These are phyloP conservation scores for Neobulgaria alba DNA, from an alignment of 2,329 filamentous ascomycete genomes.

Conservation along the genomic window DNA sequence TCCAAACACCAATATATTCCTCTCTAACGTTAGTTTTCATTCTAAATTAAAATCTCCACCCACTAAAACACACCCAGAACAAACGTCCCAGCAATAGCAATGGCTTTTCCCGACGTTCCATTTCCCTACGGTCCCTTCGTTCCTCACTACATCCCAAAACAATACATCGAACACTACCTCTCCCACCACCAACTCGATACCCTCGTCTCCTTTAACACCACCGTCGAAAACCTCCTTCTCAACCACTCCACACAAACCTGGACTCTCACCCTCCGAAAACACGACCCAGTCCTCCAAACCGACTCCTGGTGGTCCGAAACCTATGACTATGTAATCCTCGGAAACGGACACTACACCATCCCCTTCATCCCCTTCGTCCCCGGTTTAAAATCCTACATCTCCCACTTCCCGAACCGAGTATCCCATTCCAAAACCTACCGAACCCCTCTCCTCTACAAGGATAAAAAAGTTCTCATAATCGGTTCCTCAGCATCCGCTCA, in stretches of 20 bases:
- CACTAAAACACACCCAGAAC: slow-evolving; percentile 31
- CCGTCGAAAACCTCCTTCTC: slow-evolving; percentile 40
- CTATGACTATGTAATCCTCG: slow-evolving; percentile 64
- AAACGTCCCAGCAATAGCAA: slow-evolving; percentile 48
- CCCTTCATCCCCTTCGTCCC: slow-evolving; percentile 55
- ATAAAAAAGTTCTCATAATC: slow-evolving; percentile 69
- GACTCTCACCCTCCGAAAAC: slow-evolving; percentile 39
- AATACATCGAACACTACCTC: slow-evolving; percentile 49
- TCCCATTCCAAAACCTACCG: background rate
- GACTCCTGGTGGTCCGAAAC: slow-evolving; percentile 47
- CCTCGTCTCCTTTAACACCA: slow-evolving; percentile 40
- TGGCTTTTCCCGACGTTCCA: slow-evolving; percentile 44
- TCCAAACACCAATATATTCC: slow-evolving; percentile 42
- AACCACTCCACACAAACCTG: slow-evolving; percentile 29
- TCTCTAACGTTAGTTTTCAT: slow-evolving; percentile 38
- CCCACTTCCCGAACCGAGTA: background rate
- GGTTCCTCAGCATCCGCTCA: slow-evolving; percentile 79
- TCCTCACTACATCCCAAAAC: slow-evolving; percentile 44
- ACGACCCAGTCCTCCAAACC: slow-evolving; percentile 35
- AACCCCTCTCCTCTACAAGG: slow-evolving; percentile 48
- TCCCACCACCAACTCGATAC: slow-evolving; percentile 39
- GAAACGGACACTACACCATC: slow-evolving; percentile 65
- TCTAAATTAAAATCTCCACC: background rate
- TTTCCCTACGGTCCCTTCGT: slow-evolving; percentile 49
- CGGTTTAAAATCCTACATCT: slow-evolving; percentile 37